Conservation (phyloP, 1,284 basidiomycete species). For the Omphalotus olearius region DNA sequence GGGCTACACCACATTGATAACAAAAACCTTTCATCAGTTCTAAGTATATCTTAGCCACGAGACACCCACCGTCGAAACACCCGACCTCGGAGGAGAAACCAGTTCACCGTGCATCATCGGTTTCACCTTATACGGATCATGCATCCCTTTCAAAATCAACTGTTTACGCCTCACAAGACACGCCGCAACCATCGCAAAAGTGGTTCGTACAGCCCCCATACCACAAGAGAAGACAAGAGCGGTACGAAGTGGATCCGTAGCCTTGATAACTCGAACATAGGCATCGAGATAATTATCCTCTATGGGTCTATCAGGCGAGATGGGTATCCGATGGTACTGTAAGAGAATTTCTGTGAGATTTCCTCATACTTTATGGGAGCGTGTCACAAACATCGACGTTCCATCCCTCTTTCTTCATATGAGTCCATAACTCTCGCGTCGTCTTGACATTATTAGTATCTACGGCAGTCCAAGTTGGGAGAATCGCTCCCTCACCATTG, state of each 20-base stretch:
- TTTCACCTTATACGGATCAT: slow-evolving; percentile 66
- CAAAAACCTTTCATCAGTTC: not conserved
- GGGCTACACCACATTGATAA: not conserved
- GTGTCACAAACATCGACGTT: slow-evolving; percentile 68
- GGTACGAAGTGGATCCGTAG: slow-evolving; percentile 77
- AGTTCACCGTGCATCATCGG: slow-evolving; percentile 21
- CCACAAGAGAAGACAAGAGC: slow-evolving; percentile 96
- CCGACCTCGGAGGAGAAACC: slow-evolving; percentile 26
- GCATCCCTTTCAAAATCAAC: slow-evolving; percentile 69
- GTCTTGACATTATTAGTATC: slow-evolving; percentile 85
- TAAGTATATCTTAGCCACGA: not conserved
- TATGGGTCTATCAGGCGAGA: slow-evolving; percentile 85
- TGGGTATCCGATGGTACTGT: slow-evolving; percentile 69
- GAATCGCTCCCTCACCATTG: slow-evolving; percentile 73
- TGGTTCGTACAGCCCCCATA: slow-evolving; percentile 95
- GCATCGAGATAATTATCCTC: slow-evolving; percentile 97
- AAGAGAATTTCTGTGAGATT: slow-evolving; percentile 11
- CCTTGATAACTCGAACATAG: slow-evolving; percentile 81
- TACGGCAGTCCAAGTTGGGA: slow-evolving; percentile 94
- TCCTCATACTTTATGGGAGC: not conserved
- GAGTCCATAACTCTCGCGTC: slow-evolving; percentile 82
- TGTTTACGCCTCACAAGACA: slow-evolving; percentile 86
- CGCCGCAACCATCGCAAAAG: slow-evolving; percentile 96
- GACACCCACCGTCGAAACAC: slow-evolving; percentile 39
- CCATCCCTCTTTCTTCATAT: slow-evolving; percentile 83